A percentile compares a stretch with the other conserved stretches of the same genome.
Evolutionary conservation across 331 rosid genomes (phyloP).

Genomic region (Phaseolus coccineus): DNA sequence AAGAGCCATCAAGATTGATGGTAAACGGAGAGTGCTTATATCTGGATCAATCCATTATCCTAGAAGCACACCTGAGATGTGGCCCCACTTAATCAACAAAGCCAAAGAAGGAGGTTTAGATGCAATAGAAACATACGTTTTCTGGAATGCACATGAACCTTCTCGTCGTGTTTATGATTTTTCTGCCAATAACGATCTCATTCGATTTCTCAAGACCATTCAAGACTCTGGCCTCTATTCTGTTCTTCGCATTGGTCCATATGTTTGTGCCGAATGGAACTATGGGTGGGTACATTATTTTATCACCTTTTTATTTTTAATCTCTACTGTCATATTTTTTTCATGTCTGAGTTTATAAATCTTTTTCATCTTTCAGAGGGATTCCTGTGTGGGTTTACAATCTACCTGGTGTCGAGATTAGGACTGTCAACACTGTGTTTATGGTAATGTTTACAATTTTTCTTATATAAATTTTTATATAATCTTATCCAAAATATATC

Average conservation of each 20-base stretch:
- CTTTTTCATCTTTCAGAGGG: slow-evolving; percentile 38
- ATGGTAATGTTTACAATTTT: slow-evolving; percentile 44
- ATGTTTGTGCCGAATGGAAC: slow-evolving; percentile 69
- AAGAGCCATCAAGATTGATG: slow-evolving; percentile 59
- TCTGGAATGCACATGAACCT: slow-evolving; percentile 67
- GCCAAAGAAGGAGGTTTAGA: slow-evolving; percentile 68
- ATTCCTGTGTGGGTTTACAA: slow-evolving; percentile 67
- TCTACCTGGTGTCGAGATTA: slow-evolving; percentile 53
- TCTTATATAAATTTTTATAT: neutral
- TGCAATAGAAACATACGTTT: slow-evolving; percentile 65
- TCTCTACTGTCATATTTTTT: neutral
- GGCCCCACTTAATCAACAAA: slow-evolving; percentile 62
- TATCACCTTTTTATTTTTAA: neutral
- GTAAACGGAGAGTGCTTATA: slow-evolving; percentile 46
- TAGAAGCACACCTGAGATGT: slow-evolving; percentile 68
- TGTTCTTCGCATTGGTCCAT: slow-evolving; percentile 72
- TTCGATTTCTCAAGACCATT: slow-evolving; percentile 56
- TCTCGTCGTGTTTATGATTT: slow-evolving; percentile 59
- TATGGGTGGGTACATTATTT: slow-evolving; percentile 56
- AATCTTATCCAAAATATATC: neutral
- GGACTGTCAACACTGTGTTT: slow-evolving; percentile 49
- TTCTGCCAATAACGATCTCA: slow-evolving; percentile 49
- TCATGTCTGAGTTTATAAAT: neutral
- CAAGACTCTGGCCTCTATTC: slow-evolving; percentile 60
- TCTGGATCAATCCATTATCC: slow-evolving; percentile 69